These are phyloP conservation scores for Curvularia hawaiiensis DNA, from an alignment of 2,329 filamentous ascomycete genomes.

Conservation along the genomic window DNA sequence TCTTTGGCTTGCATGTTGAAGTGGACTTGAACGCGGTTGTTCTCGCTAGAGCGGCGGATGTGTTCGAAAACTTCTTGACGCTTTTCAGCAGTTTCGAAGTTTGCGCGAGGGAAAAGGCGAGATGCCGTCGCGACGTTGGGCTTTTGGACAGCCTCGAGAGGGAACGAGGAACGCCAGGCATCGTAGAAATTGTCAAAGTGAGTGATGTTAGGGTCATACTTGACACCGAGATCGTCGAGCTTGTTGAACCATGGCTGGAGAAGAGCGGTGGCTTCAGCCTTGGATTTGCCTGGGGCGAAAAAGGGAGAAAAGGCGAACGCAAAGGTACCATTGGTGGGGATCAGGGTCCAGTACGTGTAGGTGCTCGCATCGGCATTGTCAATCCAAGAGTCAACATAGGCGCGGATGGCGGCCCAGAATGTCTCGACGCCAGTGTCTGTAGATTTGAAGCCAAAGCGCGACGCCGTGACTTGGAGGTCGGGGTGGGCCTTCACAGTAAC, in stretches of 20 bases:
- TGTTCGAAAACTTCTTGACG: constrained; percentile 37
- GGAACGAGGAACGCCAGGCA: constrained; percentile 43
- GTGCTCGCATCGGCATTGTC: constrained; percentile 45
- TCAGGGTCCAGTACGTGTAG: constrained; percentile 42
- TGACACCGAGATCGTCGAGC: constrained; percentile 35
- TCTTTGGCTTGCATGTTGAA: constrained; percentile 45
- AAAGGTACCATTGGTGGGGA: constrained; percentile 42
- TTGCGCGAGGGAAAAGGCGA: constrained; percentile 41
- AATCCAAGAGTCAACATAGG: constrained; percentile 40
- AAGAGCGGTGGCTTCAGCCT: constrained; percentile 36
- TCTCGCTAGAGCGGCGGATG: constrained; percentile 41
- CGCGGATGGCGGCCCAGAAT: constrained; percentile 42
- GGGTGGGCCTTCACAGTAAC: constrained; percentile 45
- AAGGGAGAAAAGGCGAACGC: constrained; percentile 43
- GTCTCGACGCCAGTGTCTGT: constrained; percentile 40
- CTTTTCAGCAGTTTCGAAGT: constrained; percentile 41
- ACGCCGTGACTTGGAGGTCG: constrained; percentile 38
- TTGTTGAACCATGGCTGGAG: constrained; percentile 41
- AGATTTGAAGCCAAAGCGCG: constrained; percentile 41
- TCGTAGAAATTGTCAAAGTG: constrained; percentile 41
- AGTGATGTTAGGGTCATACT: constrained; percentile 43
- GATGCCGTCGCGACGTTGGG: constrained; percentile 42
- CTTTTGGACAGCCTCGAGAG: constrained; percentile 42
- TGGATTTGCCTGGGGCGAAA: constrained; percentile 42
- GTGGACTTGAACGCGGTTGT: constrained; percentile 42